Base-by-base conservation (phyloP, 2,329 filamentous ascomycete species). In the Colletotrichum zoysiae region DNA sequence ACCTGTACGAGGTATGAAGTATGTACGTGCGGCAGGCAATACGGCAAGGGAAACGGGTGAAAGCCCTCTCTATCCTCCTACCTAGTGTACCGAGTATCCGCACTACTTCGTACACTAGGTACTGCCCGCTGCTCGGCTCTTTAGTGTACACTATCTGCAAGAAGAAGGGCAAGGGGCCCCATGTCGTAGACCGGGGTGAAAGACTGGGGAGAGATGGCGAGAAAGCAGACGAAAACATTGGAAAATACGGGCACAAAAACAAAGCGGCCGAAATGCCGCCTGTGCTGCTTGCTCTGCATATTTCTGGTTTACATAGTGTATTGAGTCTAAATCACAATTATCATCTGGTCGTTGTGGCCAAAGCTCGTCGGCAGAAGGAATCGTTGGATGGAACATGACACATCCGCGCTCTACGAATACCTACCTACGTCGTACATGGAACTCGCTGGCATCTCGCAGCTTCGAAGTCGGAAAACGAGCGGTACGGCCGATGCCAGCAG, bases 81-180 rank as follows among this genome's bases (percentile, higher is more conserved):
- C n/a, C 53, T 55, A 23, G 7, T n/a, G 12, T 40, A 44, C 42
- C 42, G 8, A 44, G 16, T 44, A 44, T 44, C 42, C 42, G 6
- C 7, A 44, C 42, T 42, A 14, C 16, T 38, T 38, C 35, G 35
- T 38, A 44, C 5, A 42, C 40, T 40, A 38, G 35, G 35, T 38
- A 40, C 12, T 40, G 8, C 8, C n/a, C 44, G 44, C 44, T 56
- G 9, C 65, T 60, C 59, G 65, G 69, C 69, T 71, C 58, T 48
- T 60, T 69, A 69, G 53, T 53, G 59, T 14, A 64, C 38, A 40
- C 12, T 18, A 44, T 69, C 69, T 71, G 69, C 69, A 64, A 50
- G 51, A 56, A 44, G 50, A 38, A 64, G 50, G 48, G 50, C 48
- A 64, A 50, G 61, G 38, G 50, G 46, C 38, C 42, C 44, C 44